phyloP scores from a whole-genome alignment of 2,329 filamentous ascomycete species.

The Trichoderma oligosporum region DNA sequence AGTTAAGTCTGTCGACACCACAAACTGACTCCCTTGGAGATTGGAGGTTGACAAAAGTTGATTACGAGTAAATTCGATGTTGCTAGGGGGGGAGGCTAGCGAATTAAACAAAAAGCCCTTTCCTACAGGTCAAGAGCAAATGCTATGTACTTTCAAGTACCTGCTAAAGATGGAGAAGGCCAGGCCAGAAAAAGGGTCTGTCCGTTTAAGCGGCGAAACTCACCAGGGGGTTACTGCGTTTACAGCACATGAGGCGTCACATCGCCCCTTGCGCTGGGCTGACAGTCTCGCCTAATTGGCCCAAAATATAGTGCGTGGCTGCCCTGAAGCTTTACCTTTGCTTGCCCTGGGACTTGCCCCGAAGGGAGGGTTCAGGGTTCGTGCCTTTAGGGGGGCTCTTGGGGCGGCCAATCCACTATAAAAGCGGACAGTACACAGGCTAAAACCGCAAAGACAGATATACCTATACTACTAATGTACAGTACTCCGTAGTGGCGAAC shows the following conservation, averaged over 20 bases:
- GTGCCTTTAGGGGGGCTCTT: conserved; percentile 6
- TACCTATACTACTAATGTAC: no score
- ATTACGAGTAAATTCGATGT: no score
- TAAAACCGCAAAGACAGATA: no score
- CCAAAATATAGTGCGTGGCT: not conserved
- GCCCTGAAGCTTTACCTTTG: not conserved
- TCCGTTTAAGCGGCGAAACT: conserved; percentile 10
- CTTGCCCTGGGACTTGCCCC: no score
- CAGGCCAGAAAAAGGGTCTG: not conserved
- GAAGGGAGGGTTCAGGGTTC: no score
- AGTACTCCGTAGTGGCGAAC: conserved; percentile 8
- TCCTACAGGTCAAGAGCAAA: not conserved
- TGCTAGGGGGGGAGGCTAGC: not conserved
- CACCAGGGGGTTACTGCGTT: not conserved
- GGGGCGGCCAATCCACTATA: no score
- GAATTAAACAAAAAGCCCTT: not conserved
- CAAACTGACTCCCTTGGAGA: no score
- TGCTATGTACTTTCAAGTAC: not conserved
- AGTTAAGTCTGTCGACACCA: not conserved
- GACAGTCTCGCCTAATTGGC: not conserved
- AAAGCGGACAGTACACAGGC: no score
- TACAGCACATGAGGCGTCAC: conserved; percentile 5
- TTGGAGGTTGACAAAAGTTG: not conserved
- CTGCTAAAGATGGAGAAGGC: not conserved
- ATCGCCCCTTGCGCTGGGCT: conserved; percentile 3